Base-by-base conservation (phyloP, 257 asterid species). In the Ehretia macrophylla region DNA sequence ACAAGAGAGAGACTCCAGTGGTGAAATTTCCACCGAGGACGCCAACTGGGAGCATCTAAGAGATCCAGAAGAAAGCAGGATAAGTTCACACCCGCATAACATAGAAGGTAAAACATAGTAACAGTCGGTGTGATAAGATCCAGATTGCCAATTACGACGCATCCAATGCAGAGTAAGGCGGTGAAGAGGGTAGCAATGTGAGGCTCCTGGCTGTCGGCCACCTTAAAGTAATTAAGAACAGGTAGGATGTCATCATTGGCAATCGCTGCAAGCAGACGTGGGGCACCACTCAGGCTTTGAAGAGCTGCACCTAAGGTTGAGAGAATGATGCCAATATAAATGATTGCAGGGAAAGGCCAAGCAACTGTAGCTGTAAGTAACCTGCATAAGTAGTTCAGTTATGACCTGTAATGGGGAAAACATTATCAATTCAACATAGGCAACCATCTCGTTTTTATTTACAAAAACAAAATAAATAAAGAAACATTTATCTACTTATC, bases 31-130 rank as follows among this genome's bases (percentile, higher is more conserved):
- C 99, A 92, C 56, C 99, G 91, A 61, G 97, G 99, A 47, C 99
- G 97, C 99, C 99, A 92, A 82, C 99, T 86, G 75, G 97, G 99
- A 70, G 99, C 97, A 83, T 92, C 99, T 64, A 92, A 75, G 59
- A 92, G 91, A 80, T 92, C 99, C 81, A 92, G 76, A 67, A 92
- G 99, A 70, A 92, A 88, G 84, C 97, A 92, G 52, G 99, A 88
- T 70, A 92, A 76, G 72, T 92, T 92, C 78, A 92, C 97, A 1
- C 99, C 99, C 46, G 83, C 97, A 63, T 92, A 92, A 77, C 99
- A 92, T 50, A 92, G 82, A 63, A 92, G 96, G 85, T 81, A 88
- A 79, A 92, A 92, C 99, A 92, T 92, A 56, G 99, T 92, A 67
- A 87, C 73, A 35, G 99, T 92, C n/a, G 99, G 96, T 51, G 96